Evolutionary conservation across 129 eudicot genomes (phyloP), one percentile per base, ranked within the genome.

Genomic region (Tagetes patula): DNA sequence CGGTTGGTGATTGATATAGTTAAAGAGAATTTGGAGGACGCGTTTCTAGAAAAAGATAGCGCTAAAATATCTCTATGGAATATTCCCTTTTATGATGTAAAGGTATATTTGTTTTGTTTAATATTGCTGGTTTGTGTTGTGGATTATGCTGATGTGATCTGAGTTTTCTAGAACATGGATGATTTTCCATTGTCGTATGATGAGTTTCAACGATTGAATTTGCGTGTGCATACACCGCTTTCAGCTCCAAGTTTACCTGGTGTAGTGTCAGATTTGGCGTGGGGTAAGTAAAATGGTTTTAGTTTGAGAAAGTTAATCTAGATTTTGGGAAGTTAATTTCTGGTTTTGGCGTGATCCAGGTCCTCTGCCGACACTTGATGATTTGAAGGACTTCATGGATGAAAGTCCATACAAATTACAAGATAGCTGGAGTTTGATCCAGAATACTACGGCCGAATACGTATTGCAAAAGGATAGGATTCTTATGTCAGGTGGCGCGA

Each of bases 301-400:
- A 54, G 45, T 39, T 3, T 39, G 54, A 56, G 3, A 6, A 32
- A 42, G 37, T 71, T 41, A 2, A 40, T 53, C 13, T 5, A 65
- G 33, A 45, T 72, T 67, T 45, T 67, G 60, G 59, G 41, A 10
- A 42, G 46, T 59, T 13, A 11, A 42, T 42, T 42, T 43, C 9
- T 43, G 47, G 11, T 43, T 58, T 55, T 81, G 55, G 2, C 75
- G 65, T 86, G 83, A 66, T 81, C 48, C 77, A 93, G 98, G 98
- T 85, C 27, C 73, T 54, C 58, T 89, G 5, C 96, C 96, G 58
- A 82, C 91, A 36, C 65, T 87, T 70, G 79, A 80, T 74, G 96
- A 87, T 66, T 69, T 93, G 82, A 84, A 76, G 73, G 75, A 59
- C 62, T 84, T 80, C 73, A 66, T 77, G 67, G 73, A 82, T 61